Evolutionary conservation across 2,329 filamentous ascomycete species (phyloP), one percentile per base, ranked within the genome.

Genomic region (Erysiphe pulchra): DNA sequence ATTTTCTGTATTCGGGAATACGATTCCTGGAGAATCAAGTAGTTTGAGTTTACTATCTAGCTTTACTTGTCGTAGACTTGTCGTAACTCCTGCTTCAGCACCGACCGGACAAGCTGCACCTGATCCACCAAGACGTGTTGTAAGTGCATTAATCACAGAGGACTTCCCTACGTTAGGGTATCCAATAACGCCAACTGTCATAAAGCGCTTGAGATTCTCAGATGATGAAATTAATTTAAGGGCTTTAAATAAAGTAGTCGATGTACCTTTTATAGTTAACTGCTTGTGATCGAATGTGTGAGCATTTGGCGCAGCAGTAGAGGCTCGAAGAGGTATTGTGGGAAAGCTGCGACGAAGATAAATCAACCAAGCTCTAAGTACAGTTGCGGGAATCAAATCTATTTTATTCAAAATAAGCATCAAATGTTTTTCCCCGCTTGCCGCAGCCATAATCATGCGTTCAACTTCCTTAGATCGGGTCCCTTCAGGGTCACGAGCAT

Each of bases 121-220:
- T 56, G 72, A 75, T 47, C 75, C 71, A 52, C 78, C 74, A 53
- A 93, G 67, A 34, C 83, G 74, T 34, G 80, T 76, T 17, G 84
- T 79, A 47, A 94, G 75, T 14, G 85, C 82, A 61, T 94, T 94
- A 69, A 94, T 93, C 56, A 94, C 84, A 44, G 85, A 93, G 28
- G 84, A 92, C 67, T 94, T 94, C 59, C 86, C 86, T 48, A 93
- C 86, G 60, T 94, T 94, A 55, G 86, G 86, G 61, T 93, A 94
- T 28, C 86, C 86, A 54, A 94, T 92, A 50, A 94, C 82, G 52
- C 86, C 86, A 49, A 94, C 86, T 17, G 82, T 86, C 55, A 92
- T 75, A 45, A 85, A 79, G 47, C 86, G 79, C 69, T 92, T 92
- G 53, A 94, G 67, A 59, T 92, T 78, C 55, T 81, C 80, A 49